Evolutionary conservation across 345 rosid species (phyloP), one percentile per base, ranked within the genome.

Genomic region (Cardamine resedifolia): DNA sequence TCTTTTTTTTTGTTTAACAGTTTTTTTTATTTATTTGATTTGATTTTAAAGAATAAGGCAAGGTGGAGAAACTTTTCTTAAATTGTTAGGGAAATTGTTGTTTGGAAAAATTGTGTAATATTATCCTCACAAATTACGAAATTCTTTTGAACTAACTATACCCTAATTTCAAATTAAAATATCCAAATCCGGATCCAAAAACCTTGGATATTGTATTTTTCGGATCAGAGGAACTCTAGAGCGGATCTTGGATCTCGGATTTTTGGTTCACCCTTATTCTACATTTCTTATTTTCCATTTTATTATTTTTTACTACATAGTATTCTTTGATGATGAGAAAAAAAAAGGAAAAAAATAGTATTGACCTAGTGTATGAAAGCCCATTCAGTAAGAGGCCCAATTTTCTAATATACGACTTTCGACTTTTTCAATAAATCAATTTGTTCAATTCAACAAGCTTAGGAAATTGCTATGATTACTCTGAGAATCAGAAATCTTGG

Each of bases 401-500:
- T 23, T 10, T 15, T 27, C 28, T 1, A 34, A 43, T 7, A 38
- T 15, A 36, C 58, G 33, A 57, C 24, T 3, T 18, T 28, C 55
- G 52, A 74, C 76, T 41, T 51, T 49, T 66, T 10, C 60, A 38
- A 38, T 30, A n/a, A 20, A 57, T 36, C 24, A 65, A 24, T 21
- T 26, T 51, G 24, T 57, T 27, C 41, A 49, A 4, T 65, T n/a
- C 27, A 38, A 21, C 12, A 27, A 57, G 14, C 52, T 20, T 8
- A 45, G 73, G 12, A 71, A 71, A 27, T 36, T 61, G 75, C 43
- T 28, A 62, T 72, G 50, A 38, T 38, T 24, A 66, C 50, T 55
- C 72, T 57, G 50, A 65, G 59, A 66, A 58, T 34, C 67, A 58
- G 55, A 66, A 28, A 58, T 58, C 43, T 48, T 66, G 70, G 44